These are phyloP conservation scores for Penicillium taxi DNA, from an alignment of 495 filamentous ascomycete genomes.

Conservation along the genomic window DNA sequence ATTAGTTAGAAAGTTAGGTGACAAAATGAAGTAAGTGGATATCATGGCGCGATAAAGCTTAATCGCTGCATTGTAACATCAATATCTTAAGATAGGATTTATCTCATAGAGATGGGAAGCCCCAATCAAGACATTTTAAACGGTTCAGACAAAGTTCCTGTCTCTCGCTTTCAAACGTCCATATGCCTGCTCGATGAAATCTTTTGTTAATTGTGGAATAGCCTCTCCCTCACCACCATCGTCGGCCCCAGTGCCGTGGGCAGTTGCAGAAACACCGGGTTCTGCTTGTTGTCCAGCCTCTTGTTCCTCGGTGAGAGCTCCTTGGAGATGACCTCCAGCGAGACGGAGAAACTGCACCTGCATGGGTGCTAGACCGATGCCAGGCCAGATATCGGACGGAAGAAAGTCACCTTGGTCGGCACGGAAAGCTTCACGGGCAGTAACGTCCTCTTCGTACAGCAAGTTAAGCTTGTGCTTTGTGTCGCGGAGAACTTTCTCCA, in stretches of 20 bases:
- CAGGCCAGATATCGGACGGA: constrained; percentile 85
- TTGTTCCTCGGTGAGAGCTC: constrained; percentile 5
- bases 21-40: too few species aligned
- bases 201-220: constrained; percentile 48
- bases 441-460: constrained; percentile 64
- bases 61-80: too few species aligned
- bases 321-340: constrained; percentile 30
- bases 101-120: too few species aligned
- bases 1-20: too few species aligned
- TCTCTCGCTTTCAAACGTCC: constrained; percentile 28
- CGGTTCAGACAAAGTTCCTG: constrained; percentile 6
- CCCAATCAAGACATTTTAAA: too few species aligned
- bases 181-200: constrained; percentile 48
- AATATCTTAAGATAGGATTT: too few species aligned
- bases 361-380: constrained; percentile 51
- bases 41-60: too few species aligned
- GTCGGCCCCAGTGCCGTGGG: constrained; percentile 2
- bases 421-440: constrained; percentile 69
- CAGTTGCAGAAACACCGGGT: background rate
- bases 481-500: constrained; percentile 65
- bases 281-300: constrained; percentile 1
- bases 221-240: constrained; percentile 28
- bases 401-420: constrained; percentile 77
- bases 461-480: constrained; percentile 67
- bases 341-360: constrained; percentile 46